phyloP scores from a whole-genome alignment of 768 basidiomycete species.

The Roridomyces roridus region DNA sequence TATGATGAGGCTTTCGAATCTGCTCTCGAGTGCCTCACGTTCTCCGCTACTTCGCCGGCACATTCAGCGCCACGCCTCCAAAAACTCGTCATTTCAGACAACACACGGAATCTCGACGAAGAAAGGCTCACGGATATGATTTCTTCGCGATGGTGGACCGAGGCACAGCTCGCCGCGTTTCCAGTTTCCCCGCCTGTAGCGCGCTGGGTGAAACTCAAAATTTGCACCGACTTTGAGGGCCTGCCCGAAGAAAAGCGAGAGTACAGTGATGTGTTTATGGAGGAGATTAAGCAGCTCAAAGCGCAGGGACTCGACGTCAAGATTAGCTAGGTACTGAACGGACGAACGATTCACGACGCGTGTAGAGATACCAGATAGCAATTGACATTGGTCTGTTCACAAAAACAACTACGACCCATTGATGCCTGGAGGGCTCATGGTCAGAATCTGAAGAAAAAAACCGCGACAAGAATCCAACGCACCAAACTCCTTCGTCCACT shows the following conservation, averaged over 20 bases:
- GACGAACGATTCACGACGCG: no score
- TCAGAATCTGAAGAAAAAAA: not conserved
- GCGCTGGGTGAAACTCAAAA: no score
- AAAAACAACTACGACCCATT: constrained; percentile 18
- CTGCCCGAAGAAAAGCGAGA: no score
- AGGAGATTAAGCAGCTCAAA: no score
- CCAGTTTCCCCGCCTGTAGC: not conserved
- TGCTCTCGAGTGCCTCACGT: no score
- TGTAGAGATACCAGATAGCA: no score
- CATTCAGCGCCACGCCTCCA: not conserved
- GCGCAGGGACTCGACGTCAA: no score
- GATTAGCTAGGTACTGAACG: no score
- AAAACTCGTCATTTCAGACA: not conserved
- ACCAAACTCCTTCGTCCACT: constrained; percentile 70
- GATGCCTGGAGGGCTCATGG: not conserved
- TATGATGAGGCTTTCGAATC: not conserved
- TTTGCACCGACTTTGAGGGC: no score
- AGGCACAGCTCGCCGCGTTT: not conserved
- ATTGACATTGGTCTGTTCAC: no score
- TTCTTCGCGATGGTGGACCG: constrained; percentile 16
- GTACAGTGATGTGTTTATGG: no score
- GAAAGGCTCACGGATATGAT: not conserved
- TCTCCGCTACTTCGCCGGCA: not conserved
- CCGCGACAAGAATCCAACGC: constrained; percentile 24
- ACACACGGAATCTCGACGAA: no score